Base-by-base conservation (phyloP, 1,284 basidiomycete genomes). In the Pseudozyma sp. region DNA sequence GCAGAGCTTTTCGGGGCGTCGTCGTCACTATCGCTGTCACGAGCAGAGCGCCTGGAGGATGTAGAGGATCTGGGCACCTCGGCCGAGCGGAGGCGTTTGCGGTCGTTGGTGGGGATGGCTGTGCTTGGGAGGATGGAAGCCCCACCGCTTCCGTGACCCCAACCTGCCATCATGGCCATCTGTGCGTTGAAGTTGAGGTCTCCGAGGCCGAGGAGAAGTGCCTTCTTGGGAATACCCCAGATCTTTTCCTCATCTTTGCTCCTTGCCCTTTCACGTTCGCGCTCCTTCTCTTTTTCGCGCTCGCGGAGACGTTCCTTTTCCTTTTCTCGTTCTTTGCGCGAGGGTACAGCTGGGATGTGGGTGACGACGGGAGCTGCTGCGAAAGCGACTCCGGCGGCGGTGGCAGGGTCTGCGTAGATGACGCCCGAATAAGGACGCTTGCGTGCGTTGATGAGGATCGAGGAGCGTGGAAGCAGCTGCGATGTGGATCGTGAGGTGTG, bases 161-260 rank as follows among this genome's bases (percentile, higher is more conserved):
- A 81, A 2, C 79, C 79, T 11, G 68, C 79, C 48, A 79, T 67
- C 72, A 81, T 81, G 51, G 77, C 70, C 71, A 78, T 75, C 56
- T 80, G 76, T 13, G 79, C 67, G 30, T 81, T 80, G 66, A 81
- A 80, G 63, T 78, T 78, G 68, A 80, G 65, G 43, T 80, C 77
- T 31, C 72, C 72, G 7, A 81, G 65, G 24, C 79, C 79, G 37
- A 79, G 66, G 13, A 79, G 71, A 39, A 81, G 73, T 9, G 76
- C 78, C 65, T 79, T 80, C 40, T 78, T 80, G 37, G 79, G 79
- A 39, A 81, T 81, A 8, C 79, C 79, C 77, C 77, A 81, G 52
- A 81, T 68, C 56, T 74, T 78, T 52, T 75, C 76, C 29, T 79
- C 78, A 50, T 62, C 56, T 44, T 68, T 77, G 59, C 46, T 57